Base-by-base conservation (phyloP, 139 green algal genomes). In the Haematococcus sp. region DNA sequence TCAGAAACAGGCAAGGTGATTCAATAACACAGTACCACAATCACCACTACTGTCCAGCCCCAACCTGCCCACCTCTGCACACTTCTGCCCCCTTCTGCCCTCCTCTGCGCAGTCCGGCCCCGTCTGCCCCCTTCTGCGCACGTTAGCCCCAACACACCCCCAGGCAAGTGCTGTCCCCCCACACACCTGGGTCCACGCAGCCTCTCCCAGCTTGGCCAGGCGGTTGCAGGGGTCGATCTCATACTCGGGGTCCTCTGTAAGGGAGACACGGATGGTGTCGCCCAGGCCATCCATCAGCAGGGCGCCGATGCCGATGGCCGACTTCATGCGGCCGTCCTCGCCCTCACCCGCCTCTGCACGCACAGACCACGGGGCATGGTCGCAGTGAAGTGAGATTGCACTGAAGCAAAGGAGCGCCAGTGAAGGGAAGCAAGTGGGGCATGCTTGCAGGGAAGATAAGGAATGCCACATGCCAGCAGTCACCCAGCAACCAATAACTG, bases 261-360 rank as follows among this genome's bases (percentile, higher is more conserved):
- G 71, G 0, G 88, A 95, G 13, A 99, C 94, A 65, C 95, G 88
- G 82, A 99, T 98, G 74, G 96, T 99, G 87, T 99, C 95, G 55
- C 96, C 96, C 68, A 99, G 87, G 27, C 95, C 96, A 74, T 99
- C 96, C 91, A 98, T 93, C 15, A 99, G 89, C 75, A 99, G 88
- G 0, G 95, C 87, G 58, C 95, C 95, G 58, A 99, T 99, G 78
- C 95, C 95, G 61, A 99, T 98, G 71, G 95, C 93, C 23, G 78
- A 92, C 92, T 99, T 99, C 94, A 99, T 97, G 75, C 95, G 89
- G 0, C 95, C 95, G 68, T 99, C 95, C 87, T 99, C 95, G 20
- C 95, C 95, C 82, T 98, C 95, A 16, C 94, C 94, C 49, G 94
- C 94, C 83, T 97, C 87, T 86, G 79, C 60, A 61, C 2, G 28